Evolutionary conservation across 768 basidiomycete genomes (phyloP), one percentile per base, ranked within the genome.

Genomic region (Boletus vermiculosoides): DNA sequence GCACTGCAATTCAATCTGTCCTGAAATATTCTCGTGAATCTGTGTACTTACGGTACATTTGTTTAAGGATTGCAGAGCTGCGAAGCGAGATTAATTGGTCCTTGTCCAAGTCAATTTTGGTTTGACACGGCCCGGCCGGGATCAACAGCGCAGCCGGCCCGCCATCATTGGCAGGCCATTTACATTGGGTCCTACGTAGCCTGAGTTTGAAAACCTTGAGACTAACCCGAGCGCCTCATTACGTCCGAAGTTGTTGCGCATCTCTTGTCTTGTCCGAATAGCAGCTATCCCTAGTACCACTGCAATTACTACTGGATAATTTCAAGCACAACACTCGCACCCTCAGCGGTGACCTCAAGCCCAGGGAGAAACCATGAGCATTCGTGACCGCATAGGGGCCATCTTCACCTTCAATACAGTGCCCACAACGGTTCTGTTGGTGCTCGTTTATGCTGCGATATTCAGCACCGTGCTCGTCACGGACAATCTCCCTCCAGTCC

Each of bases 381-480:
- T 73, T 33, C 64, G 63, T 20, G 57, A 66, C 45, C 59, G 62
- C 31, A 15, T 74, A 42, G 30, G 62, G 52, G 54, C 58, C 39
- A 47, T 71, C 34, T 62, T 74, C n/a, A 70, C 67, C 30, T 82
- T 82, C 66, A 66, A 71, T 52, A 69, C 74, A 1, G 45, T 71
- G 12, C 80, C 81, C 0, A 77, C 79, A 10, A 79, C 82, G 0
- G 52, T 82, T 50, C 64, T 86, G 3, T 69, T 79, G 16, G 58
- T 80, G 11, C 47, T 82, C 53, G 62, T 82, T 34, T 88, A 87
- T 64, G 67, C 68, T 1, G 64, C 72, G 2, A 68, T 86, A 50
- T 80, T 85, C 59, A 66, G 63, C 28, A 66, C 78, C 9, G 76
- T 86, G 1, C 63, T 80, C 5, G 61, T 78, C 39, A 82, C 80